Evolutionary conservation across 2,329 filamentous ascomycete species (phyloP), one percentile per base, ranked within the genome.

Genomic region (Ceratocystis huliohia): DNA sequence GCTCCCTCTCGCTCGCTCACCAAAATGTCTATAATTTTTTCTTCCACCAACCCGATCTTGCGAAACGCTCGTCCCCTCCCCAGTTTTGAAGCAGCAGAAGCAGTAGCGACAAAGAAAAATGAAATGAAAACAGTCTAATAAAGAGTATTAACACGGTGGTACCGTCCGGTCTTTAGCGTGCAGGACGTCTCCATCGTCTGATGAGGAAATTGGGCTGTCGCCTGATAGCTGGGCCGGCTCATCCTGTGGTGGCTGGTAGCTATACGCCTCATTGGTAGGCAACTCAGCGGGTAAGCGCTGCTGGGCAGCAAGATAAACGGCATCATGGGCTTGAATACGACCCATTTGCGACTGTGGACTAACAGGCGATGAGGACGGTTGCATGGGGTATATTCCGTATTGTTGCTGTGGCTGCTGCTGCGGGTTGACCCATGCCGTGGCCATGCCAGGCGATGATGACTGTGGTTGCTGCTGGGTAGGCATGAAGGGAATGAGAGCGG

Each of bases 401-500:
- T 53, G 48, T 53, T 53, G 48, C 25, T 53, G 56, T 37, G 56
- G 56, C n/a, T 37, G 56, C 20, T 57, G 53, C 10, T 57, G 53
- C 0, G 56, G 56, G 28, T 30, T 33, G 56, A 59, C 56, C 56
- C 56, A 59, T 5, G 56, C 56, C 15, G 56, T 30, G 17, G 56
- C 56, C 28, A 59, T 59, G 56, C 56, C 56, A n/a, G 56, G 56
- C 56, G 56, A 59, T n/a, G 56, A 59, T 15, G 56, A 22, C 56
- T 59, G 56, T 30, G 48, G 48, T n/a, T 28, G 53, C 20, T 59
- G 56, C 28, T 30, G 56, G 15, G 28, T 28, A 28, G 25, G 61
- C 61, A 63, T 63, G 20, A 46, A 48, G 61, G 57, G 56, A 45
- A 67, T 65, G 63, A 67, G 48, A 5, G 64, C 64, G 13, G 67